phyloP scores from a whole-genome alignment of 176 grass and related monocot species.

The Musa acuminata region DNA sequence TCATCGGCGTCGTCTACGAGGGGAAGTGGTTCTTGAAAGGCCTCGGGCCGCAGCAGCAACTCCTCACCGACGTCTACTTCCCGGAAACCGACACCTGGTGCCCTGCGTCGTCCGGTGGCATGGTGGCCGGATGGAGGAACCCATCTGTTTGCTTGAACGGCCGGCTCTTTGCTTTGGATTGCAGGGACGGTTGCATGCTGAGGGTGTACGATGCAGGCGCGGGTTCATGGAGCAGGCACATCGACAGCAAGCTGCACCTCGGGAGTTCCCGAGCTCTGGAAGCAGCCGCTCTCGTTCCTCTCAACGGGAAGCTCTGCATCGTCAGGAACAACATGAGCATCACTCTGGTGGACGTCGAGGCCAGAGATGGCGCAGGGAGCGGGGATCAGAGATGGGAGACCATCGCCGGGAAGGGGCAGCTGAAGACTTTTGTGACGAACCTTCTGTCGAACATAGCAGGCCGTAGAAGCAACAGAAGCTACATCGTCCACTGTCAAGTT shows the following conservation, averaged over 20 bases:
- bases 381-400: constrained; percentile 49
- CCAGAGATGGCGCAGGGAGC: constrained; percentile 32
- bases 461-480: constrained; percentile 33
- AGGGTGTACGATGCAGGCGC: constrained; percentile 53
- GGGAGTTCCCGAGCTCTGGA: constrained; percentile 54
- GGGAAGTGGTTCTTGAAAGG: constrained; percentile 92
- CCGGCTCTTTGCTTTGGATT: constrained; percentile 55
- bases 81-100: constrained; percentile 58
- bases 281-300: constrained; percentile 55
- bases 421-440: constrained; percentile 68
- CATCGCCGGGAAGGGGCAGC: constrained; percentile 45
- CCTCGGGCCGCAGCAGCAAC: constrained; percentile 51
- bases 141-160: constrained; percentile 60
- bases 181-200: constrained; percentile 83
- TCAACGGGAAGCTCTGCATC: constrained; percentile 67
- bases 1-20: constrained; percentile 78
- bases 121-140: constrained; percentile 60
- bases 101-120: constrained; percentile 30
- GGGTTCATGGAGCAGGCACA: constrained; percentile 59
- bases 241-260: constrained; percentile 63
- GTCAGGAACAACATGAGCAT: constrained; percentile 89
- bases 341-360: constrained; percentile 53
- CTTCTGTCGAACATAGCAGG: constrained; percentile 61
- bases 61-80: constrained; percentile 61
- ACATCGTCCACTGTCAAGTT: constrained; percentile 84